Conservation (phyloP, 352 stramenopile species). For the Globisporangium iwayamae region DNA sequence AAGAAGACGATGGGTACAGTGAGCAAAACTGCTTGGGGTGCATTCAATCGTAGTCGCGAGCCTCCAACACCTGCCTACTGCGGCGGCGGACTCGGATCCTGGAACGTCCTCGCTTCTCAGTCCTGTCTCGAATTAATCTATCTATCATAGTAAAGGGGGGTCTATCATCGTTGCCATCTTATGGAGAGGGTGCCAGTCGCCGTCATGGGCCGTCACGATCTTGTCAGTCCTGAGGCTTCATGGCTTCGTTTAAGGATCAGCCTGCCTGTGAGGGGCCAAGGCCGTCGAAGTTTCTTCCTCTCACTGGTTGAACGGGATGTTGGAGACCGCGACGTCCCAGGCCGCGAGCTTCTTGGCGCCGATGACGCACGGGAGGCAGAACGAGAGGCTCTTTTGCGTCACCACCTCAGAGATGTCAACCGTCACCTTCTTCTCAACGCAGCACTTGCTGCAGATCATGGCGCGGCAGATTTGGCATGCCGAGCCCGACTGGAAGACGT, state of each 20-base stretch:
- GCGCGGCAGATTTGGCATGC: constrained; percentile 37
- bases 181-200: no score
- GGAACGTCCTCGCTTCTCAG: not conserved
- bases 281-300: not conserved
- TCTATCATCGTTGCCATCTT: not conserved
- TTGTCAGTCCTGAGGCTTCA: no score
- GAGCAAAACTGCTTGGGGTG: not conserved
- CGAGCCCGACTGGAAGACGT: constrained; percentile 28
- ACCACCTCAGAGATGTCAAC: constrained; percentile 30
- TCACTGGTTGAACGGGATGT: constrained; percentile 5
- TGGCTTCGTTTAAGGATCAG: no score
- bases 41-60: not conserved
- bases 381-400: constrained; percentile 30
- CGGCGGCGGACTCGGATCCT: not conserved
- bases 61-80: not conserved
- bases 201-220: no score
- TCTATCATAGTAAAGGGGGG: not conserved
- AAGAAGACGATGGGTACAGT: not conserved
- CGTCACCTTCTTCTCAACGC: constrained; percentile 44
- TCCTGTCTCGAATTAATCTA: constrained; percentile 3
- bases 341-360: constrained; percentile 31
- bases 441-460: constrained; percentile 46
- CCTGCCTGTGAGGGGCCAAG: no score
- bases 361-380: constrained; percentile 49
- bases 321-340: constrained; percentile 33